phyloP scores from a whole-genome alignment of 2,329 filamentous ascomycete species.

The Microdochium nivale region DNA sequence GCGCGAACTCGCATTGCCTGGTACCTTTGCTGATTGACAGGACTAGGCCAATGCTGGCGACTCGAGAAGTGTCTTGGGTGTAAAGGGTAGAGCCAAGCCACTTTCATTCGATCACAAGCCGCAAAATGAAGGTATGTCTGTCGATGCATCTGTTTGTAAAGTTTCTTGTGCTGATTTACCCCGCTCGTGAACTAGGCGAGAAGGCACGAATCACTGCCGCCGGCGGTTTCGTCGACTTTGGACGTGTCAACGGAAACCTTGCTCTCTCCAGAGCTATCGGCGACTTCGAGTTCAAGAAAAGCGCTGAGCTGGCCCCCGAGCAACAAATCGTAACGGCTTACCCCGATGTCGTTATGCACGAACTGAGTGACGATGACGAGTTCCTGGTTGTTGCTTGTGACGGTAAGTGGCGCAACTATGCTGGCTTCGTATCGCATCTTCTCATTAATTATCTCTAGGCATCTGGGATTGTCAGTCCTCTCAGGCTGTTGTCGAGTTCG shows the following conservation, averaged over 20 bases:
- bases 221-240: slow-evolving; percentile 96
- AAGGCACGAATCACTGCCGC: slow-evolving; percentile 93
- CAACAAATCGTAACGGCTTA: slow-evolving; percentile 97
- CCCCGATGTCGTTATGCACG: slow-evolving; percentile 87
- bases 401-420: slow-evolving; percentile 45
- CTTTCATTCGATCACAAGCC: slow-evolving; percentile 99
- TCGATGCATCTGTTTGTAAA: background rate
- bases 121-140: slow-evolving; percentile 76
- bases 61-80: slow-evolving; percentile 86
- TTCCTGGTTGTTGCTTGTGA: slow-evolving; percentile 91
- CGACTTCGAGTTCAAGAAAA: slow-evolving; percentile 99
- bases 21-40: background rate
- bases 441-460: slow-evolving; percentile 43
- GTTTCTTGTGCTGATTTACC: slow-evolving; percentile 4
- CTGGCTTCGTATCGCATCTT: background rate
- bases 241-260: slow-evolving; percentile 95
- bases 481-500: slow-evolving; percentile 94
- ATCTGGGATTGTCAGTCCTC: slow-evolving; percentile 99
- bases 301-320: slow-evolving; percentile 91
- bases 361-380: slow-evolving; percentile 87
- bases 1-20: slow-evolving; percentile 1
- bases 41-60: slow-evolving; percentile 89
- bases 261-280: slow-evolving; percentile 94
- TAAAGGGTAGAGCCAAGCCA: slow-evolving; percentile 95
- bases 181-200: slow-evolving; percentile 52